Percentiles rank a stretch among this genome's conserved stretches.
Conservation (phyloP, 805 yeast genomes). For the Gaillardinia entomophila region DNA sequence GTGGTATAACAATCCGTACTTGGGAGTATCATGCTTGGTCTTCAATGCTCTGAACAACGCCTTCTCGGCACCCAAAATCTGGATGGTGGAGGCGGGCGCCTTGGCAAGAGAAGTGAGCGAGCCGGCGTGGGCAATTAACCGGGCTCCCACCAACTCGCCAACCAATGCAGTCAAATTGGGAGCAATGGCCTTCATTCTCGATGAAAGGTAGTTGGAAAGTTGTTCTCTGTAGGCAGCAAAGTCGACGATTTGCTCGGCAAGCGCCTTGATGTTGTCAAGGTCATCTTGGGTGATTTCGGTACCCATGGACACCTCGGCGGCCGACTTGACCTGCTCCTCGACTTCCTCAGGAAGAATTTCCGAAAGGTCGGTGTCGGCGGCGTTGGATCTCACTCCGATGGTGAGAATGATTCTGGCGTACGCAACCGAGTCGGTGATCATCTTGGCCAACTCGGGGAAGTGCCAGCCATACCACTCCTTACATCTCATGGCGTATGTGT, state of each 20-base stretch:
- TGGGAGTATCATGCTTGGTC: constrained; percentile 98
- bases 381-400: constrained; percentile 93
- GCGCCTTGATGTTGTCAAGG: constrained; percentile 76
- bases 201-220: constrained; percentile 79
- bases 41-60: constrained; percentile 97
- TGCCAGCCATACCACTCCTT: constrained; percentile 99
- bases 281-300: constrained; percentile 94
- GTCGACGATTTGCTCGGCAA: constrained; percentile 95
- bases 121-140: constrained; percentile 96
- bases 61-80: constrained; percentile 98
- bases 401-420: constrained; percentile 89
- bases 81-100: constrained; percentile 98
- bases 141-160: constrained; percentile 97
- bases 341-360: constrained; percentile 42
- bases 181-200: constrained; percentile 98
- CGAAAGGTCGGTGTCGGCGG: constrained; percentile 76
- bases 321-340: constrained; percentile 69
- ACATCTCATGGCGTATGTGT: constrained; percentile 97
- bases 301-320: constrained; percentile 99
- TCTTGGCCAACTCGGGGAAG: constrained; percentile 98
- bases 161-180: constrained; percentile 94
- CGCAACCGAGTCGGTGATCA: constrained; percentile 92
- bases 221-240: constrained; percentile 96
- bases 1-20: constrained; percentile 94
- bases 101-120: constrained; percentile 90